phyloP scores from a whole-genome alignment of 2,329 filamentous ascomycete species.

The Pseudomassariella vexata region DNA sequence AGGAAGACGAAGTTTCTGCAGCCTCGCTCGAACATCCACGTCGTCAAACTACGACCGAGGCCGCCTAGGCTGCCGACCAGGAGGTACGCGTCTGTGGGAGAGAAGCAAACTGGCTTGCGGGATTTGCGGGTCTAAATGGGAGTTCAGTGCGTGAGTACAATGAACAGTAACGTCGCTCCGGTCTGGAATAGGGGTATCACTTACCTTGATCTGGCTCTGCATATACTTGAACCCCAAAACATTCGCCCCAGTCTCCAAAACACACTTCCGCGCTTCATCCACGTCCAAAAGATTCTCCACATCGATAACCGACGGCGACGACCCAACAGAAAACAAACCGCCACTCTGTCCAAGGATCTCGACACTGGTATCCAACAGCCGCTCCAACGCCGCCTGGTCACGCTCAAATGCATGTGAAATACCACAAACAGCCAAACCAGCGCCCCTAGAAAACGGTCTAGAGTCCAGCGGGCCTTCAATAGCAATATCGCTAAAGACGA shows the following conservation, averaged over 20 bases:
- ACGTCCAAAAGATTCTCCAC: constrained; percentile 3
- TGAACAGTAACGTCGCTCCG: no score
- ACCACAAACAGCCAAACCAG: neutral
- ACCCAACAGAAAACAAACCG: neutral
- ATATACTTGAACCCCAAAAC: constrained; percentile 3
- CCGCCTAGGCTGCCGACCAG: constrained; percentile 19
- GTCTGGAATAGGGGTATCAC: no score
- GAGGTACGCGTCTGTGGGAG: constrained; percentile 3
- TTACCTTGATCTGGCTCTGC: constrained; percentile 4
- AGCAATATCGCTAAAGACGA: constrained; percentile 5
- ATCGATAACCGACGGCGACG: neutral
- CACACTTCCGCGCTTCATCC: neutral
- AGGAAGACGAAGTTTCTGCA: constrained; percentile 25
- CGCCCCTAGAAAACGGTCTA: constrained; percentile 2
- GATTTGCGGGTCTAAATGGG: no score
- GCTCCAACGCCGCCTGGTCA: neutral
- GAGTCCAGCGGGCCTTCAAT: constrained; percentile 2
- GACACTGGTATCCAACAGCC: neutral
- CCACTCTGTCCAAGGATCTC: constrained; percentile 1
- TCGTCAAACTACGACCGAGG: constrained; percentile 24
- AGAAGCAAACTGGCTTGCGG: neutral
- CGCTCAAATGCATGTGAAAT: neutral
- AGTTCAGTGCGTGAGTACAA: no score
- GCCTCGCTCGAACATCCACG: constrained; percentile 25
- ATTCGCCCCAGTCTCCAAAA: neutral